These are phyloP conservation scores for Fraxinus baroniana DNA, from an alignment of 305 asterid species.

Conservation along the genomic window DNA sequence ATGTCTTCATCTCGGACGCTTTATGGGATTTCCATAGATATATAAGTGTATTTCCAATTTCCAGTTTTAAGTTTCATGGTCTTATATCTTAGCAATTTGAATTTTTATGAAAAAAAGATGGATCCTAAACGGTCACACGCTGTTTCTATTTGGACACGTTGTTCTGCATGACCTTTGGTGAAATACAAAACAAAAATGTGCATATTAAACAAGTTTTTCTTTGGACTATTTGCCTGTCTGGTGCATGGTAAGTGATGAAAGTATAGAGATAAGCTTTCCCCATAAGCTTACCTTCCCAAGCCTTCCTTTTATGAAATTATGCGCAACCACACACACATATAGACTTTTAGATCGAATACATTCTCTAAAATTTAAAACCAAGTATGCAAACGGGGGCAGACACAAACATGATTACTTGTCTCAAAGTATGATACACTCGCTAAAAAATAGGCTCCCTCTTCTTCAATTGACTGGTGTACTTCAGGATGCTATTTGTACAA, in stretches of 20 bases:
- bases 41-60: not conserved
- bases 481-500: slow-evolving; percentile 1
- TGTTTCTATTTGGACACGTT: not conserved
- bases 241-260: not conserved
- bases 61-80: not conserved
- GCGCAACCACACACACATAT: not conserved
- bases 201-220: not conserved
- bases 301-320: not conserved
- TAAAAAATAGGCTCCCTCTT: not conserved
- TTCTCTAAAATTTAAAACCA: not conserved
- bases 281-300: not conserved
- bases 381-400: not conserved
- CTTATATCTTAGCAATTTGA: not conserved
- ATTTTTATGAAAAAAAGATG: not conserved
- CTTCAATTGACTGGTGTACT: not conserved
- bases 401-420: not conserved
- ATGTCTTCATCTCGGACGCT: slow-evolving; percentile 16
- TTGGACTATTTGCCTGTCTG: not conserved
- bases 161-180: not conserved
- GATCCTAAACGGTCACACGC: not conserved
- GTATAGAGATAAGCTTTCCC: not conserved
- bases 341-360: not conserved
- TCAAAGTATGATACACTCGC: not conserved
- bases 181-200: not conserved
- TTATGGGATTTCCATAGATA: not conserved